Evolutionary conservation across 2,329 filamentous ascomycete genomes (phyloP).

Genomic region (Immersiporthe knoxdaviesiana): DNA sequence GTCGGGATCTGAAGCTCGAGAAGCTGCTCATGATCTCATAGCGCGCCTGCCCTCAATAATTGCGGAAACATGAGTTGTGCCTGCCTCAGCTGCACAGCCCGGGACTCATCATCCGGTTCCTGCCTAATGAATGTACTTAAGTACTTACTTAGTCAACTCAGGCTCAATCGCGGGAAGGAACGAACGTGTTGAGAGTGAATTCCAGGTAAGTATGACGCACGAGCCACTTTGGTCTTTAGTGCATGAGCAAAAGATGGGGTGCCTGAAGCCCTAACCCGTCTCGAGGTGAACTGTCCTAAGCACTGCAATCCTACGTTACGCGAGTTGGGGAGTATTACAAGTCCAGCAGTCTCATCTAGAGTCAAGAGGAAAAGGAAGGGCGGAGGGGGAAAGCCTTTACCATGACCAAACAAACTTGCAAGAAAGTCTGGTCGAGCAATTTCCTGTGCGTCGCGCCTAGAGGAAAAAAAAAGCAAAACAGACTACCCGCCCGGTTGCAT

Average conservation of each 20-base stretch:
- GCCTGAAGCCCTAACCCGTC: not conserved
- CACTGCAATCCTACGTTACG: too few species aligned
- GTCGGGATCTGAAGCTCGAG: not conserved
- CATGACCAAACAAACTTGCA: too few species aligned
- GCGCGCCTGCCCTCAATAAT: not conserved
- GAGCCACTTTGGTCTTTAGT: not conserved
- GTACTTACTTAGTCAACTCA: too few species aligned
- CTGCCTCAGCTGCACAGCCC: not conserved
- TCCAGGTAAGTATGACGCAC: not conserved
- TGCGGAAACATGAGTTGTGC: not conserved
- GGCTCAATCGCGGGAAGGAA: not conserved
- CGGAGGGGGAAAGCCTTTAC: too few species aligned
- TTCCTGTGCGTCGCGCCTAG: not conserved
- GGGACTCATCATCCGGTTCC: not conserved
- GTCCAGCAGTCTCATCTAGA: too few species aligned
- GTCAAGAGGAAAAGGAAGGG: too few species aligned
- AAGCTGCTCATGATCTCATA: not conserved
- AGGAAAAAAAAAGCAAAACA: not conserved
- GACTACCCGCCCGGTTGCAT: not conserved
- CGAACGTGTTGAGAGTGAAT: not conserved
- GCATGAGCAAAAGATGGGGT: not conserved
- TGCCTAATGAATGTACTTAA: too few species aligned
- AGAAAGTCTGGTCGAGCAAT: not conserved
- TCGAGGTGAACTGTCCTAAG: too few species aligned
- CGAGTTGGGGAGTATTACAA: too few species aligned